Conservation (phyloP, 257 asterid species). For the Verbascum thapsus region DNA sequence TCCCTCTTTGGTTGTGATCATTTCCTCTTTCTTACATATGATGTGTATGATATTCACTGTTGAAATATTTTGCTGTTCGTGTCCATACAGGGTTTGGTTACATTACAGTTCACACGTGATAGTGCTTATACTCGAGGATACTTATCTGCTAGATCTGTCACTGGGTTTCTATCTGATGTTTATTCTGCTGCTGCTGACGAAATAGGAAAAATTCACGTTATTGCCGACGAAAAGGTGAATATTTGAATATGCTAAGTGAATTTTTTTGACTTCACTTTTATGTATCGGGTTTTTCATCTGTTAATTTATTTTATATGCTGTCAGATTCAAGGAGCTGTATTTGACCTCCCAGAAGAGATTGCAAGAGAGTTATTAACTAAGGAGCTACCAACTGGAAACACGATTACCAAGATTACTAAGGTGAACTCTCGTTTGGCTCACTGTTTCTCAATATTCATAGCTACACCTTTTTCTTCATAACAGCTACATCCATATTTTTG, state of each 20-base stretch:
- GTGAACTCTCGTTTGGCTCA: conserved; percentile 31
- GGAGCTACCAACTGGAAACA: conserved; percentile 86
- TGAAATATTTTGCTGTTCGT: no score
- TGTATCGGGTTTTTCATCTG: conserved; percentile 14
- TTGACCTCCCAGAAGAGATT: conserved; percentile 95
- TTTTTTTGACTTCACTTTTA: conserved; percentile 6
- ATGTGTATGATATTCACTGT: no score
- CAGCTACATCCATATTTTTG: no score
- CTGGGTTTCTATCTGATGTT: conserved; percentile 88
- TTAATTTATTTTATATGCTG: conserved; percentile 11
- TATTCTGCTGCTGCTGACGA: conserved; percentile 91
- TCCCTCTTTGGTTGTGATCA: no score
- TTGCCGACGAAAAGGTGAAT: conserved; percentile 73
- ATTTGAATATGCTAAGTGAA: background rate
- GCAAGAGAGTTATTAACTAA: conserved; percentile 72
- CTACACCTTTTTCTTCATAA: no score
- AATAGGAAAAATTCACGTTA: conserved; percentile 71
- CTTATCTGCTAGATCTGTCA: conserved; percentile 79
- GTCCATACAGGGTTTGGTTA: conserved; percentile 77
- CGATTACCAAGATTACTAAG: conserved; percentile 74
- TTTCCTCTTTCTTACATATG: no score
- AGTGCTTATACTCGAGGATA: conserved; percentile 59
- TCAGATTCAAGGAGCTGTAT: conserved; percentile 90
- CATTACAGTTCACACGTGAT: conserved; percentile 82
- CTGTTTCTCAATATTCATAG: background rate